Evolutionary conservation across 1,284 basidiomycete genomes (phyloP).

Genomic region (Marasmius fiardii): DNA sequence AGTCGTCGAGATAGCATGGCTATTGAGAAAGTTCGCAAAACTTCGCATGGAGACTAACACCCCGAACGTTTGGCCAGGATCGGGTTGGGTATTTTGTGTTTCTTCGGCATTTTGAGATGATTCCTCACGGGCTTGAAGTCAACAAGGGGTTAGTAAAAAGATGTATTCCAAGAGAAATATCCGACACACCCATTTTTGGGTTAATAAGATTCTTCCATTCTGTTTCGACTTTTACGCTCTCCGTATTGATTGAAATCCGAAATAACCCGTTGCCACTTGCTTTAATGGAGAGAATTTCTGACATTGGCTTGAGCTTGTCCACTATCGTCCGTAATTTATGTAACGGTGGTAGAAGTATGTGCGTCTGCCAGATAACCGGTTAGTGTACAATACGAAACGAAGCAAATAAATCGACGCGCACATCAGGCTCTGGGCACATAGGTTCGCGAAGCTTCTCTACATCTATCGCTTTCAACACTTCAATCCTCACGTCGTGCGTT

Average conservation of each 20-base stretch:
- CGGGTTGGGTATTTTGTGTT: slow-evolving; percentile 31
- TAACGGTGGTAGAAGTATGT: slow-evolving; percentile 78
- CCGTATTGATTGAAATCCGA: slow-evolving; percentile 68
- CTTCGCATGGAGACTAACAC: slow-evolving; percentile 74
- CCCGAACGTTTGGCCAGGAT: slow-evolving; percentile 56
- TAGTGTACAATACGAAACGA: background rate
- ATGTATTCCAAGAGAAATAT: background rate
- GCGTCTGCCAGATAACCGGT: slow-evolving; percentile 48
- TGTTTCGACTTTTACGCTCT: slow-evolving; percentile 73
- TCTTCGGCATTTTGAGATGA: slow-evolving; percentile 27
- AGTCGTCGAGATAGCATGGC: slow-evolving; percentile 80
- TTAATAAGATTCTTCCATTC: slow-evolving; percentile 76
- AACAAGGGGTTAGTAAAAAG: slow-evolving; percentile 6
- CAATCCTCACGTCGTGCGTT: slow-evolving; percentile 72
- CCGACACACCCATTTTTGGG: slow-evolving; percentile 57
- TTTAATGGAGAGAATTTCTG: slow-evolving; percentile 70
- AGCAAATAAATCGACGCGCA: slow-evolving; percentile 30
- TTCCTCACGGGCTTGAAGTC: slow-evolving; percentile 14
- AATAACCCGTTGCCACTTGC: slow-evolving; percentile 65
- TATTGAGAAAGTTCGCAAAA: slow-evolving; percentile 81
- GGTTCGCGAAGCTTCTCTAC: slow-evolving; percentile 77
- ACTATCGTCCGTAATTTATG: slow-evolving; percentile 77
- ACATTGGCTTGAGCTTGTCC: slow-evolving; percentile 72
- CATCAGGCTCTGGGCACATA: slow-evolving; percentile 86
- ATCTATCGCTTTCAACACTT: slow-evolving; percentile 73